Percentiles rank a stretch among this genome's conserved stretches.
phyloP scores from a whole-genome alignment of 108 stramenopile species.

The Pseudonitzschia delicatissima region DNA sequence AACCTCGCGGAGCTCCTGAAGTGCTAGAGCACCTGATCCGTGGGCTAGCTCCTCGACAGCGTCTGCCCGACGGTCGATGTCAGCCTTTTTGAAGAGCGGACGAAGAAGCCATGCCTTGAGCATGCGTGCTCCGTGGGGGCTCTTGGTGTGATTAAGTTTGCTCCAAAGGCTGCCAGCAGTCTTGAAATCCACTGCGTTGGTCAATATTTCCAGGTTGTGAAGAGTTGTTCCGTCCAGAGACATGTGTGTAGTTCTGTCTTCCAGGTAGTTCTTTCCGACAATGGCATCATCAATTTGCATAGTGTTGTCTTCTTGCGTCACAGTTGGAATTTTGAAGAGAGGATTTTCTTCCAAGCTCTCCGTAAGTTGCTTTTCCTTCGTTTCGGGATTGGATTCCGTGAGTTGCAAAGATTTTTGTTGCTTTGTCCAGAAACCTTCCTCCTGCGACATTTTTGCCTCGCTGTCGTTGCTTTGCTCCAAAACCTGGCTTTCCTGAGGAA shows the following conservation, averaged over 20 bases:
- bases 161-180: slow-evolving; percentile 86
- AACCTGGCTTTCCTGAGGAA: slow-evolving; percentile 31
- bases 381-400: not conserved
- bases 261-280: slow-evolving; percentile 9
- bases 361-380: not conserved
- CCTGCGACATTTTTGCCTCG: not conserved
- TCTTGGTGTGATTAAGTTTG: slow-evolving; percentile 87
- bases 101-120: slow-evolving; percentile 94
- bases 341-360: slow-evolving; percentile 20
- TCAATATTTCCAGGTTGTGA: slow-evolving; percentile 93
- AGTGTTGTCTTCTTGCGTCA: not conserved
- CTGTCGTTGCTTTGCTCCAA: not conserved
- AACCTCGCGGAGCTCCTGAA: slow-evolving; percentile 64
- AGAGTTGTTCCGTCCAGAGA: slow-evolving; percentile 94
- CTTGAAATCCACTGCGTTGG: slow-evolving; percentile 67
- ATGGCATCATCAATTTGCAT: not conserved
- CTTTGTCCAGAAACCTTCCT: not conserved
- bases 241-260: slow-evolving; percentile 72
- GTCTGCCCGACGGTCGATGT: slow-evolving; percentile 91
- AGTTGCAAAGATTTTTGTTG: not conserved
- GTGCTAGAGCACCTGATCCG: slow-evolving; percentile 66
- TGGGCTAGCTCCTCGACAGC: slow-evolving; percentile 90
- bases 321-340: slow-evolving; percentile 4
- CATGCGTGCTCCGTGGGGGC: slow-evolving; percentile 90
- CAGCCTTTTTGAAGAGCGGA: slow-evolving; percentile 82